Conservation (phyloP, 768 basidiomycete genomes). For the Mycena maculata region DNA sequence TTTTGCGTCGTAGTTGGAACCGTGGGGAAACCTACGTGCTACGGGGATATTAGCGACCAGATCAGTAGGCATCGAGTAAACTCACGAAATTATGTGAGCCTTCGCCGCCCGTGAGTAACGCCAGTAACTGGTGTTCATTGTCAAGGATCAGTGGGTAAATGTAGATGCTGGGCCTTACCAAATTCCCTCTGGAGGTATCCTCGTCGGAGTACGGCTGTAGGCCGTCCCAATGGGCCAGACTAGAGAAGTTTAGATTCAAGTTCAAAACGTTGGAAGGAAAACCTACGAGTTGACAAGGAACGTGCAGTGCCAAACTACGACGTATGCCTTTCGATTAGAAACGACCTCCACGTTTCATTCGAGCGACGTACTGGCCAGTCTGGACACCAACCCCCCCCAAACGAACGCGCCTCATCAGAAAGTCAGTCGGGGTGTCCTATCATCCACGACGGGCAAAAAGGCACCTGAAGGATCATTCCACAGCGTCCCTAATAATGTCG, state of each 20-base stretch:
- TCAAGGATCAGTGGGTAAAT: neutral
- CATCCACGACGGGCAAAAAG: no score
- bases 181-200: conserved; percentile 78
- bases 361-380: conserved; percentile 63
- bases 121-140: conserved; percentile 61
- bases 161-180: conserved; percentile 55
- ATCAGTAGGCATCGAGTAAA: conserved; percentile 5
- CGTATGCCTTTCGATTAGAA: neutral
- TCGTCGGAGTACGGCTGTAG: conserved; percentile 85
- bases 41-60: neutral
- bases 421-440: no score
- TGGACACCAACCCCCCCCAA: conserved; percentile 75
- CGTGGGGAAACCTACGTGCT: conserved; percentile 56
- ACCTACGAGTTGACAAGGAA: conserved; percentile 78
- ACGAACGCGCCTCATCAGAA: no score
- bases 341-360: neutral
- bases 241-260: conserved; percentile 37
- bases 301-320: conserved; percentile 76
- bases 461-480: conserved; percentile 77
- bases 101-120: conserved; percentile 79
- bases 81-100: conserved; percentile 83
- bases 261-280: neutral
- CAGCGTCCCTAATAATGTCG: conserved; percentile 62
- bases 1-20: neutral
- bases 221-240: conserved; percentile 85